Percentiles rank a stretch among this genome's conserved stretches.
Conservation (phyloP, 75 land plant species). For the Gnetum montanum region DNA sequence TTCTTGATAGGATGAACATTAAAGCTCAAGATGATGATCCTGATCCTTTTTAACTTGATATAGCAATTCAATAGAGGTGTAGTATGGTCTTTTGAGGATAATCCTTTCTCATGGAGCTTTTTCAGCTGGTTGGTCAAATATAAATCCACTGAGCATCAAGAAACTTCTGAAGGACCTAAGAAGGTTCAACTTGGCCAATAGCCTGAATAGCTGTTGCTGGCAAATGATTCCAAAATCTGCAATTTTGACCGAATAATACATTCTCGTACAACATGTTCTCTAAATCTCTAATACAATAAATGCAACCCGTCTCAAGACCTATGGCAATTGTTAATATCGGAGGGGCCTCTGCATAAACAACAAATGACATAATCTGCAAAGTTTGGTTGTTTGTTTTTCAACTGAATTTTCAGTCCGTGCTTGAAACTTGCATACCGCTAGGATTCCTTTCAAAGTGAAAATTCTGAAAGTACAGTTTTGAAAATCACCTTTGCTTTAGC, state of each 20-base stretch:
- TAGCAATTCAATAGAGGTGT: slow-evolving; percentile 91
- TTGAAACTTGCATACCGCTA: too few species aligned
- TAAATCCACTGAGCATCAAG: slow-evolving; percentile 91
- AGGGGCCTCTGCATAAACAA: slow-evolving; percentile 84
- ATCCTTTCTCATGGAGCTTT: slow-evolving; percentile 84
- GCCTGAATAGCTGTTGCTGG: slow-evolving; percentile 87
- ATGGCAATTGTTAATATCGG: slow-evolving; percentile 86
- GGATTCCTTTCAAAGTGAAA: too few species aligned
- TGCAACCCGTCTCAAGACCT: slow-evolving; percentile 87
- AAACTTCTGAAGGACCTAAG: slow-evolving; percentile 94
- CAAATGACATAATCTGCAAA: slow-evolving; percentile 78
- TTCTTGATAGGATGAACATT: too few species aligned
- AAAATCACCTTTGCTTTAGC: slow-evolving; percentile 85
- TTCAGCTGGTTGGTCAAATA: slow-evolving; percentile 84
- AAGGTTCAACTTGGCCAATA: slow-evolving; percentile 90
- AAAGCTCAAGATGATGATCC: too few species aligned
- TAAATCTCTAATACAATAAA: slow-evolving; percentile 88
- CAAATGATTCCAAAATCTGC: slow-evolving; percentile 83
- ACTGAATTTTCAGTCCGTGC: not conserved
- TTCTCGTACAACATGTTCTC: slow-evolving; percentile 87
- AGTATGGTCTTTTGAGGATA: slow-evolving; percentile 97
- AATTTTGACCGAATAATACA: slow-evolving; percentile 79
- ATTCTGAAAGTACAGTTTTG: not conserved
- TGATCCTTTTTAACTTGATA: slow-evolving; percentile 86
- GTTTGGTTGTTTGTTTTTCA: not conserved